Evolutionary conservation across 192 early-diverging fungal genomes (phyloP).

Genomic region (Coemansia sp.): DNA sequence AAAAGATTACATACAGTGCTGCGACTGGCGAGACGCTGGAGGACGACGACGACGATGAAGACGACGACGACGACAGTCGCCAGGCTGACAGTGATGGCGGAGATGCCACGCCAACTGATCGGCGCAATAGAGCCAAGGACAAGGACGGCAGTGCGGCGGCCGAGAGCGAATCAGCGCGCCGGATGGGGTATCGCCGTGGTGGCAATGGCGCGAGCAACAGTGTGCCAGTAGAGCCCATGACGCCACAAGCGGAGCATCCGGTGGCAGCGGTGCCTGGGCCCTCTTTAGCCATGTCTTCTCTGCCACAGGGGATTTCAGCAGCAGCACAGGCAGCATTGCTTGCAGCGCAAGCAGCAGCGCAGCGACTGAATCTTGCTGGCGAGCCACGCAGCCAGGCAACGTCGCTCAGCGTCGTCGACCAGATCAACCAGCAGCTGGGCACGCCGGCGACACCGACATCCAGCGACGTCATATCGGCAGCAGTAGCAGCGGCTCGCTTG

Average conservation of each 20-base stretch:
- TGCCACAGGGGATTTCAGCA: conserved; percentile 29
- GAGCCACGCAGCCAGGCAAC: not conserved
- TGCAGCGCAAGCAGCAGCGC: conserved; percentile 44
- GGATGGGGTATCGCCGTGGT: not conserved
- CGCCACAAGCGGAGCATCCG: conserved; percentile 3
- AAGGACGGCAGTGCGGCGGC: conserved; percentile 55
- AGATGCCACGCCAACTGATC: not conserved
- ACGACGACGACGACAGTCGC: conserved; percentile 52
- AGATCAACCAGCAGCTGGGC: conserved; percentile 50
- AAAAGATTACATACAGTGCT: conserved; percentile 81
- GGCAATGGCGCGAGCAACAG: conserved; percentile 37
- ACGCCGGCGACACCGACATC: conserved; percentile 4
- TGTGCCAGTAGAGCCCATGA: conserved; percentile 12
- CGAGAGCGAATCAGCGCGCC: conserved; percentile 37
- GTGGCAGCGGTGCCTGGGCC: not conserved
- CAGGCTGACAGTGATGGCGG: conserved; percentile 39
- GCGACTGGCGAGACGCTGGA: conserved; percentile 60
- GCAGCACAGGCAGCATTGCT: conserved; percentile 38
- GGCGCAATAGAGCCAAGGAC: conserved; percentile 41
- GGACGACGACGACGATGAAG: conserved; percentile 63
- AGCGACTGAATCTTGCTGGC: conserved; percentile 31
- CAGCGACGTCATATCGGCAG: not conserved
- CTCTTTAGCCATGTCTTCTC: not conserved
- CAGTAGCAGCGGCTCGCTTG: conserved; percentile 1
- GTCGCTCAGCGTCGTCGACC: conserved; percentile 37